phyloP scores from a whole-genome alignment of 345 rosid genomes.

The Melaleuca quinquenervia region DNA sequence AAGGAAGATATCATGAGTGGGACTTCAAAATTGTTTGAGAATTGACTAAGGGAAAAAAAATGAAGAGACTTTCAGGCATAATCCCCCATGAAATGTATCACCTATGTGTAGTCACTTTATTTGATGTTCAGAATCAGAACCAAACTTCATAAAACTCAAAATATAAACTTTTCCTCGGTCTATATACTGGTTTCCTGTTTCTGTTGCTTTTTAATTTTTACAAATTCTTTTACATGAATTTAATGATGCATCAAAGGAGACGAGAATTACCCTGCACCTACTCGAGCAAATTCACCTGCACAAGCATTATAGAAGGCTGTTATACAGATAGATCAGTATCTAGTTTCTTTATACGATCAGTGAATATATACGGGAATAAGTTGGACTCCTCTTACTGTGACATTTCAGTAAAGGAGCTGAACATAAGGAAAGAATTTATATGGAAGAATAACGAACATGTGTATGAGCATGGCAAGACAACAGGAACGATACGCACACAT shows the following conservation, averaged over 20 bases:
- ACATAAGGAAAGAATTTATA: not conserved
- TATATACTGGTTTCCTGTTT: not conserved
- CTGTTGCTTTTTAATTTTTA: not conserved
- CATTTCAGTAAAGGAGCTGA: not conserved
- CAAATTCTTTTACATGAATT: not conserved
- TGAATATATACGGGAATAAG: not conserved
- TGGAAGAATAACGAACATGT: not conserved
- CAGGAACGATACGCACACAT: not conserved
- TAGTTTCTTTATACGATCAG: not conserved
- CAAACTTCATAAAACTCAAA: not conserved
- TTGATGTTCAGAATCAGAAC: not conserved
- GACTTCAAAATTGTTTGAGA: not conserved
- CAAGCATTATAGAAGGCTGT: not conserved
- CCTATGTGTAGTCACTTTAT: not conserved
- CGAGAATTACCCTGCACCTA: slow-evolving; percentile 74
- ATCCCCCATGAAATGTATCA: not conserved
- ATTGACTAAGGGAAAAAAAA: not conserved
- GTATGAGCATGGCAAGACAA: not conserved
- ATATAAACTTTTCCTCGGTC: not conserved
- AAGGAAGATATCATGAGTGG: not conserved
- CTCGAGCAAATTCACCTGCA: slow-evolving; percentile 85
- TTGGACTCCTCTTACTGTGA: not conserved
- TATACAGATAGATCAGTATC: not conserved
- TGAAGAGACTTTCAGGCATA: not conserved
- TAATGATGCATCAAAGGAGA: not conserved